Percentiles rank a stretch among this genome's conserved stretches.
phyloP scores from a whole-genome alignment of 2,329 filamentous ascomycete genomes.

The Aspergillus thermomutatus region DNA sequence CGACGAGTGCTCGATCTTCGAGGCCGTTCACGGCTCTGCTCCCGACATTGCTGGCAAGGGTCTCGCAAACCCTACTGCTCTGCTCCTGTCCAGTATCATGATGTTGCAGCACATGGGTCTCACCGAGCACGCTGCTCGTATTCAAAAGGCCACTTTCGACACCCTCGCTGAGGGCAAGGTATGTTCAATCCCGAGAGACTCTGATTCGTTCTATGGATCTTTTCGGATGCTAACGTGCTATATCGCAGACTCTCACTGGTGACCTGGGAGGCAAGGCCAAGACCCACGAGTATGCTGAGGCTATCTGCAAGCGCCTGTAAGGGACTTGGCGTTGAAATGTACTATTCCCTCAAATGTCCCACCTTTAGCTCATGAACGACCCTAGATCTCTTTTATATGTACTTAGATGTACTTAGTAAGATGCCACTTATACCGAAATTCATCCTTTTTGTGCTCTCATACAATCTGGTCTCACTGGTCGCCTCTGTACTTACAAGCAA shows the following conservation, averaged over 20 bases:
- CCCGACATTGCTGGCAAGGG: slow-evolving; percentile 95
- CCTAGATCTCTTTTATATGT: slow-evolving; percentile 37
- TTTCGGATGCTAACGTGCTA: slow-evolving; percentile 10
- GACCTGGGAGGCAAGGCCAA: slow-evolving; percentile 95
- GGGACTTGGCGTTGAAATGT: slow-evolving; percentile 27
- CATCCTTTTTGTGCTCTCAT: slow-evolving; percentile 8
- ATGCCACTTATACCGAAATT: slow-evolving; percentile 14
- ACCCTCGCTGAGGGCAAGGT: slow-evolving; percentile 94
- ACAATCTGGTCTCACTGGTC: background rate
- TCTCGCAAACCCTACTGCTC: slow-evolving; percentile 93
- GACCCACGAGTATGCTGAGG: slow-evolving; percentile 88
- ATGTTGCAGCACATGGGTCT: slow-evolving; percentile 99
- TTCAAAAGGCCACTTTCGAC: slow-evolving; percentile 93
- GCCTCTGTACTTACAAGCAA: background rate
- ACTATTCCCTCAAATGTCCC: slow-evolving; percentile 34
- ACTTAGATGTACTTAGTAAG: slow-evolving; percentile 30
- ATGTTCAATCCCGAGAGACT: slow-evolving; percentile 2
- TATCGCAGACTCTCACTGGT: slow-evolving; percentile 69
- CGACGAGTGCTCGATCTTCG: slow-evolving; percentile 99
- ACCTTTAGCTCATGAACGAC: slow-evolving; percentile 35
- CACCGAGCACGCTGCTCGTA: slow-evolving; percentile 75
- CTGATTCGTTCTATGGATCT: background rate
- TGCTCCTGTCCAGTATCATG: slow-evolving; percentile 96
- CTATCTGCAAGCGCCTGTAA: slow-evolving; percentile 72
- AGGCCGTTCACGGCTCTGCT: slow-evolving; percentile 96